These are phyloP conservation scores for Hymenoscyphus occultus DNA, from an alignment of 2,329 filamentous ascomycete genomes.

Conservation along the genomic window DNA sequence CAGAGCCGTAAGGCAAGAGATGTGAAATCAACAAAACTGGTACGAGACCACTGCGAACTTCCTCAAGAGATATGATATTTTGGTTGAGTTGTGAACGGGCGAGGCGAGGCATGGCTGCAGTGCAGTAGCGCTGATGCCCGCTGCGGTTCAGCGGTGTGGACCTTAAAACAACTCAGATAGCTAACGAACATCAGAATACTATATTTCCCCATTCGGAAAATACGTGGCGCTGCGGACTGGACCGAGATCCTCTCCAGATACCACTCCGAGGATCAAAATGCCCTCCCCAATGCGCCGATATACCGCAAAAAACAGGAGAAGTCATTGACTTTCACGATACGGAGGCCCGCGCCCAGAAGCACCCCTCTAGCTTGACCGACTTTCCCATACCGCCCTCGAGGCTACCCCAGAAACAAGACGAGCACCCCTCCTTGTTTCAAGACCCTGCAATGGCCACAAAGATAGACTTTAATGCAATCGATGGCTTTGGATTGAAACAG, in stretches of 20 bases:
- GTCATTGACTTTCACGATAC: conserved; percentile 28
- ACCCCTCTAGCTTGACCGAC: conserved; percentile 24
- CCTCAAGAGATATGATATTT: neutral
- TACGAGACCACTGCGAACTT: conserved; percentile 27
- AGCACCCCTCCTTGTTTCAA: conserved; percentile 39
- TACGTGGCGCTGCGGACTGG: conserved; percentile 32
- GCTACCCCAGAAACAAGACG: conserved; percentile 14
- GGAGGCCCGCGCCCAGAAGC: conserved; percentile 30
- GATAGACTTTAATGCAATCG: conserved; percentile 56
- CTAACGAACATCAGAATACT: conserved; percentile 33
- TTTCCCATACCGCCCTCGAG: conserved; percentile 24
- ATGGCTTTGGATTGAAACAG: conserved; percentile 54
- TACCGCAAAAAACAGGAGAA: conserved; percentile 21
- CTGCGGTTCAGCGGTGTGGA: conserved; percentile 32
- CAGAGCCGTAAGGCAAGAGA: conserved; percentile 21
- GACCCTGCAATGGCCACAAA: conserved; percentile 46
- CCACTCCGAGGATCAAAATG: conserved; percentile 23
- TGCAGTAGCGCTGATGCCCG: conserved; percentile 34
- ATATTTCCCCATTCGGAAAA: conserved; percentile 28
- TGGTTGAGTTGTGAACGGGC: neutral
- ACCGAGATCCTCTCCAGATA: conserved; percentile 24
- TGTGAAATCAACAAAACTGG: conserved; percentile 28
- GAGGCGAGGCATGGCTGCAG: conserved; percentile 22
- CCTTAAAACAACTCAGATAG: conserved; percentile 32
- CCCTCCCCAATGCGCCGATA: conserved; percentile 11